phyloP scores from a whole-genome alignment of 164 flowering plant species.

The Vitis amurensis region DNA sequence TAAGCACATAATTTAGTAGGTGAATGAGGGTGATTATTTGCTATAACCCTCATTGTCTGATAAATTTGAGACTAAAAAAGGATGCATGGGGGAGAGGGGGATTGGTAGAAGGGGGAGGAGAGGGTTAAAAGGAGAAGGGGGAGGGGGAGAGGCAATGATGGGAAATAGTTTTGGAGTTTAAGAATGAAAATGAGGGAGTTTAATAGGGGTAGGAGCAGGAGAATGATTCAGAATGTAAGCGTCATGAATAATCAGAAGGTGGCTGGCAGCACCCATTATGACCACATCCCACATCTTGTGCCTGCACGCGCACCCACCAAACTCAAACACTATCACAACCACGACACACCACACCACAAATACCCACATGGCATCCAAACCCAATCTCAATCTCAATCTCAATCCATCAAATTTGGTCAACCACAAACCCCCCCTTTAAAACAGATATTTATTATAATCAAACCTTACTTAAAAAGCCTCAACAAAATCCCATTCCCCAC shows the following conservation, averaged over 20 bases:
- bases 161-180: conserved; percentile 23
- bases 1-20: too few species aligned
- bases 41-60: too few species aligned
- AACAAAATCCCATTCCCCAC: conserved; percentile 14
- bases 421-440: conserved; percentile 12
- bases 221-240: conserved; percentile 30
- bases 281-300: conserved; percentile 33
- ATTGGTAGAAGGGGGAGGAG: too few species aligned
- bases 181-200: conserved; percentile 16
- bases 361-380: neutral
- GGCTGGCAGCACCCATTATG: conserved; percentile 41
- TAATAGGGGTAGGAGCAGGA: conserved; percentile 3
- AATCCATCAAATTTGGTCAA: conserved; percentile 20
- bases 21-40: too few species aligned
- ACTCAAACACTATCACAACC: conserved; percentile 8
- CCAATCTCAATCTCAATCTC: conserved; percentile 3
- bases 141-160: conserved; percentile 15
- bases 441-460: conserved; percentile 12
- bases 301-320: conserved; percentile 54
- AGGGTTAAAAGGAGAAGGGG: neutral
- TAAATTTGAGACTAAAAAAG: too few species aligned
- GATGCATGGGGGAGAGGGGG: neutral
- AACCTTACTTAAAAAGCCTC: conserved; percentile 36
- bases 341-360: neutral
- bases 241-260: conserved; percentile 33